phyloP scores from a whole-genome alignment of 2,329 filamentous ascomycete genomes.

The Verticillium zaregamsianum region DNA sequence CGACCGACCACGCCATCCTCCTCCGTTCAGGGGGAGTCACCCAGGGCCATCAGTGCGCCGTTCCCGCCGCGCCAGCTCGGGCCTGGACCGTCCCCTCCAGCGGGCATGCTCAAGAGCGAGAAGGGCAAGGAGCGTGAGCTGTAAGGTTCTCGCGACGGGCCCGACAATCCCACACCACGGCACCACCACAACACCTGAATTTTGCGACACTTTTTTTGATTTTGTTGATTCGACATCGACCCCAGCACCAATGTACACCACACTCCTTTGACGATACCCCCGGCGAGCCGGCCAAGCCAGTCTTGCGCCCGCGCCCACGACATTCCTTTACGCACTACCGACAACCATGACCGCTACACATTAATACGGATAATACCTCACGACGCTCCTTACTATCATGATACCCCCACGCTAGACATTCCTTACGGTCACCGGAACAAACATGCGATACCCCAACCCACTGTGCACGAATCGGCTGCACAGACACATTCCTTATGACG shows the following conservation, averaged over 20 bases:
- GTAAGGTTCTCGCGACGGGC: constrained; percentile 24
- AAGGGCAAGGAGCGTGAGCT: constrained; percentile 18
- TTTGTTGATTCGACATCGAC: constrained; percentile 17
- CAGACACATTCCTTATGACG: constrained; percentile 23
- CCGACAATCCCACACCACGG: constrained; percentile 28
- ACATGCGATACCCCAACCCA: neutral
- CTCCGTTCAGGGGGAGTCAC: constrained; percentile 16
- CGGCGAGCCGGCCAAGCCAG: constrained; percentile 2
- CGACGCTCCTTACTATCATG: constrained; percentile 2
- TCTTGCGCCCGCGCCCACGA: constrained; percentile 9
- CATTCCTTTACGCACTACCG: constrained; percentile 22
- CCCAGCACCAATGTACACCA: constrained; percentile 29
- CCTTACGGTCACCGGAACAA: constrained; percentile 24
- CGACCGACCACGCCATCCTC: constrained; percentile 24
- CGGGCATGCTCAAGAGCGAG: constrained; percentile 6
- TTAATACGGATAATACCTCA: constrained; percentile 21
- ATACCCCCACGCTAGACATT: constrained; percentile 23
- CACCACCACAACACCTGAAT: constrained; percentile 8
- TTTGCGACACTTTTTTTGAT: constrained; percentile 17
- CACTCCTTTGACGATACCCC: constrained; percentile 20
- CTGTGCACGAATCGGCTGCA: neutral
- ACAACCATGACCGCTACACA: constrained; percentile 4
- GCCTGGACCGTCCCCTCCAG: neutral
- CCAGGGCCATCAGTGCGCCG: constrained; percentile 19
- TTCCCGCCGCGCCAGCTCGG: constrained; percentile 8